Base-by-base conservation (phyloP, 371 early-diverging fungal species). In the Mucor plumbeus region DNA sequence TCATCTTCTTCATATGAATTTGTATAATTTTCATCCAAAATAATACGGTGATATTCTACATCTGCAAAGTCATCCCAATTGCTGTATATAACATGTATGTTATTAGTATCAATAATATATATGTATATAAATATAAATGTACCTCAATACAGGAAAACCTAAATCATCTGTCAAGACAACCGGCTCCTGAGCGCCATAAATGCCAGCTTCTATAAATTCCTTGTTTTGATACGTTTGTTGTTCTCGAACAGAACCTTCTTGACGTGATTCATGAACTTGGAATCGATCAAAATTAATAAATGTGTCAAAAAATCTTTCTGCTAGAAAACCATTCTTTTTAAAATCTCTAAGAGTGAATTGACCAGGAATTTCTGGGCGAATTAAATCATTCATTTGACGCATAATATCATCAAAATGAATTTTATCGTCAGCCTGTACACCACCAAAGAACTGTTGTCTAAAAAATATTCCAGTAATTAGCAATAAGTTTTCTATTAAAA, bases 231-330 rank as follows among this genome's bases (percentile, higher is more conserved):
- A 69, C n/a, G 68, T 40, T 14, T 71, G 69, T 39, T 82, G 77
- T 13, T 70, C 64, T 19, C 78, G 73, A 21, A 77, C 60, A 2
- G 72, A 76, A 4, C 77, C 78, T 34, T 63, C 68, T 56, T 82
- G 80, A n/a, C 67, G 76, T 19, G 80, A 69, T 62, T 81, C 82
- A 59, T 81, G 82, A 11, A 77, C 62, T 40, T 79, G 79, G 21
- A 81, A 72, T 35, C 72, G 67, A 14, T 78, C 77, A 63, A 75
- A 78, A 34, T 76, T 75, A 10, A 75, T 48, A 64, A 82, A 79
- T 6, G 79, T 82, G 57, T 82, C 79, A 63, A 83, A 78, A 39
- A 80, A 83, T 5, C 81, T 71, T 63, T 83, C 83, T 19, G 83
- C 83, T 44, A 78, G 54, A 33, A 69, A 78, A 0, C 77, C 73